Percentiles rank a stretch among this genome's conserved stretches.
These are phyloP conservation scores for Alternaria hordeiaustralica DNA, from an alignment of 2,329 filamentous ascomycete genomes.

Conservation along the genomic window DNA sequence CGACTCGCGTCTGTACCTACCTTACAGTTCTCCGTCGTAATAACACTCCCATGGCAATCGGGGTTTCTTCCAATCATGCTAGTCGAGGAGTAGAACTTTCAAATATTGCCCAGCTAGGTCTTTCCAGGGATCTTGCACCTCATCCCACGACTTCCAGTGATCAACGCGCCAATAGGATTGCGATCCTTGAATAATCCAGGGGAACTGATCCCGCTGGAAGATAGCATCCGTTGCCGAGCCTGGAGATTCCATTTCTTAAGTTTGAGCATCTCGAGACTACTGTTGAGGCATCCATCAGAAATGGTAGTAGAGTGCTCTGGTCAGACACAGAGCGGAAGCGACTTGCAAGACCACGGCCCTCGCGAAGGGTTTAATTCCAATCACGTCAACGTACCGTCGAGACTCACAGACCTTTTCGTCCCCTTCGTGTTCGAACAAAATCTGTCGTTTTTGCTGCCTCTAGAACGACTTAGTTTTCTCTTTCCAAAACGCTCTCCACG, in stretches of 20 bases:
- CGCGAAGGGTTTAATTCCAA: background rate
- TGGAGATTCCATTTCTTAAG: background rate
- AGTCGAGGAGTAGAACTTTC: slow-evolving; percentile 7
- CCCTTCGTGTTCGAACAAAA: background rate
- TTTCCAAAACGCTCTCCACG: background rate
- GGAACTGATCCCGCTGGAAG: background rate
- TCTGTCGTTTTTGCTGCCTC: background rate
- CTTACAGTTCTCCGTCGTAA: background rate
- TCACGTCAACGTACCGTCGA: background rate
- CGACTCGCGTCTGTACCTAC: background rate
- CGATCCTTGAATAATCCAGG: background rate
- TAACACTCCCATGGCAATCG: background rate
- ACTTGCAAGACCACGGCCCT: background rate
- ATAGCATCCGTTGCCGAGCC: background rate
- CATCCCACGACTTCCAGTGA: background rate
- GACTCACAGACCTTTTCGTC: background rate
- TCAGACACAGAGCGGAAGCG: background rate
- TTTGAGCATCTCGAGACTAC: background rate
- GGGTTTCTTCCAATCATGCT: background rate
- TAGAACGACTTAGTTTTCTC: background rate
- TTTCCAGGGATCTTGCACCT: slow-evolving; percentile 8
- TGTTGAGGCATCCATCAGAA: background rate
- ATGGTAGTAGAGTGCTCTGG: background rate
- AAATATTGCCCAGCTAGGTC: slow-evolving; percentile 1
- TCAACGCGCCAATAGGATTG: slow-evolving; percentile 8